phyloP scores from a whole-genome alignment of 129 eudicot genomes.

The Calendula officinalis region DNA sequence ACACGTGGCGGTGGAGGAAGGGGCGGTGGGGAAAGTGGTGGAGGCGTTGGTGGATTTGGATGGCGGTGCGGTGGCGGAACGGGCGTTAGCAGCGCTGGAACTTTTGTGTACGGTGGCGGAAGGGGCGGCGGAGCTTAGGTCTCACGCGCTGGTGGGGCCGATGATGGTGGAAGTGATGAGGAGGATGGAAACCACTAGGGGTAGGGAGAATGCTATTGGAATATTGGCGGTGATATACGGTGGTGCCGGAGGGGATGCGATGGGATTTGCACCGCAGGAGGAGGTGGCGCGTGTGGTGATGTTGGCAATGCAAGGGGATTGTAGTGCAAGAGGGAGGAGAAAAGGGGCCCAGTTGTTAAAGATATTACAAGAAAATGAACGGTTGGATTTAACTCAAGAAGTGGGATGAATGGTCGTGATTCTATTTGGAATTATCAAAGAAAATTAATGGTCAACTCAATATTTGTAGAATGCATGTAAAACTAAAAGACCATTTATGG shows the following conservation, averaged over 20 bases:
- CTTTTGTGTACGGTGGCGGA: constrained; percentile 78
- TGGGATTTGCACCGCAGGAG: constrained; percentile 71
- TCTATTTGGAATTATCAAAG: constrained; percentile 3
- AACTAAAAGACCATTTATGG: constrained; percentile 12
- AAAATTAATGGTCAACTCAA: not conserved
- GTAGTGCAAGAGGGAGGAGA: constrained; percentile 83
- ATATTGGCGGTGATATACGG: constrained; percentile 66
- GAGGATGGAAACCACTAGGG: constrained; percentile 61
- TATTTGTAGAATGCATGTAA: constrained; percentile 6
- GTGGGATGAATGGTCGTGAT: constrained; percentile 37
- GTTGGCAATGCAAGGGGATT: constrained; percentile 84
- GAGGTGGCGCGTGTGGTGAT: constrained; percentile 97
- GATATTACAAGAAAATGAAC: constrained; percentile 68
- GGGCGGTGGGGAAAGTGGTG: constrained; percentile 81
- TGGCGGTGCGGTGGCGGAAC: constrained; percentile 70
- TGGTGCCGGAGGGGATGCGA: constrained; percentile 39
- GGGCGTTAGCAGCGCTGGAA: constrained; percentile 81
- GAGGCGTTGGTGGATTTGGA: constrained; percentile 78
- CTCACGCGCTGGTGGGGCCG: constrained; percentile 89
- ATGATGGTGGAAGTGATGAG: constrained; percentile 95
- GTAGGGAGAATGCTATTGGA: constrained; percentile 80
- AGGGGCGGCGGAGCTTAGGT: constrained; percentile 78
- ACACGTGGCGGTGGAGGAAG: constrained; percentile 76
- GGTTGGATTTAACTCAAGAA: constrained; percentile 58
- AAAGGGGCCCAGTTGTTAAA: constrained; percentile 90